Base-by-base conservation (phyloP, 2,329 filamentous ascomycete species). In the Aspergillus piperis region DNA sequence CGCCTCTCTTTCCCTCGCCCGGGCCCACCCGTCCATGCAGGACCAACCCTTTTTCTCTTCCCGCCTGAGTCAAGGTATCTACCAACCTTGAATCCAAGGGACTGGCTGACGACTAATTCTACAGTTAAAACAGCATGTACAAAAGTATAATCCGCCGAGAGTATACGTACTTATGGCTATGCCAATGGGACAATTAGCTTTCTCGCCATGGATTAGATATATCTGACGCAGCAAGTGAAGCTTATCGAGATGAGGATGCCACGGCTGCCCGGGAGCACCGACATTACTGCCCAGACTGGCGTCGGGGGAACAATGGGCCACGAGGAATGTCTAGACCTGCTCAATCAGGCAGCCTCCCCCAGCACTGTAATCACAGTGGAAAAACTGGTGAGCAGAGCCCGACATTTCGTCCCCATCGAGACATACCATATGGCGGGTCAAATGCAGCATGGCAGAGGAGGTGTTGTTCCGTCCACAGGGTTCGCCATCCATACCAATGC, bases 211-310 rank as follows among this genome's bases (percentile, higher is more conserved):
- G 32, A 36, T 5, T 36, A 13, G 11, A 36, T 36, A 13, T 13
- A 23, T 23, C 41, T 21, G 41, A 11, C 5, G 32, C 41, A 23
- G 41, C 41, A 21, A 21, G 41, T 21, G 41, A 44, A 44, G 19
- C 41, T 44, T 13, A 23, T 44, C 41, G 19, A 13, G 41, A 44
- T 21, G 41, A 44, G 41, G 17, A 21, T 21, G 19, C 41, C 17
- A 50, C 47, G 47, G 30, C 47, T 15, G 47, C 47, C 39, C 23
- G 15, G 53, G 27, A 53, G 39, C 13, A 21, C 27, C 53, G 44
- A 32, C 53, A 55, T 55, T 55, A 44, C 39, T 55, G 53, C 53
- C 53, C 53, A 55, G 53, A 15, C 25, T n/a, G 44, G 32, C 36
- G 19, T n/a, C 36, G 19, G 53, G 19, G 27, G 5, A 32, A 19